phyloP scores from a whole-genome alignment of 208 protist genomes.

The Crithidia acanthocephali region DNA sequence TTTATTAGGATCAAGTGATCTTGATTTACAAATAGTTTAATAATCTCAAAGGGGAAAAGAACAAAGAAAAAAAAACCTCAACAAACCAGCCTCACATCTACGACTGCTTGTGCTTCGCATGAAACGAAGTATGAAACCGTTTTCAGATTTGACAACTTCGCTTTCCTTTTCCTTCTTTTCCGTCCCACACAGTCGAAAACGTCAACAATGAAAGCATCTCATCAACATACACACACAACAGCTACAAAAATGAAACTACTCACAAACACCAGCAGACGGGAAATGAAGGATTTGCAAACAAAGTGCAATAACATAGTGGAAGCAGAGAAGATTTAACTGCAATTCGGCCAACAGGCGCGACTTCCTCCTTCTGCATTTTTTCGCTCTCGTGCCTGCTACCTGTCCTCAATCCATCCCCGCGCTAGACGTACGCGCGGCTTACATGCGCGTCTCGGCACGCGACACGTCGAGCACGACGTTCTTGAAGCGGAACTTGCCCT shows the following conservation, averaged over 20 bases:
- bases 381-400: background rate
- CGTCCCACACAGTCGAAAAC: too few relatives aligned
- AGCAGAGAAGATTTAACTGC: background rate
- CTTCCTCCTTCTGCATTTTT: background rate
- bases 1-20: background rate
- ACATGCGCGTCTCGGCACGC: constrained; percentile 41
- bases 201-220: too few relatives aligned
- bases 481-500: constrained; percentile 67
- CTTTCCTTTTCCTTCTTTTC: too few relatives aligned
- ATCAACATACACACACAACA: too few relatives aligned
- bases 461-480: constrained; percentile 76
- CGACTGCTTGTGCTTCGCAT: too few relatives aligned
- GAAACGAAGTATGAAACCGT: too few relatives aligned
- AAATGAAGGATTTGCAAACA: too few relatives aligned
- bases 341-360: too few relatives aligned
- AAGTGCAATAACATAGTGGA: too few relatives aligned
- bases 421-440: background rate
- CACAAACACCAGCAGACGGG: too few relatives aligned
- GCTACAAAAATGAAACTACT: too few relatives aligned
- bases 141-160: too few relatives aligned
- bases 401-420: background rate
- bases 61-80: background rate
- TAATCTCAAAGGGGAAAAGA: background rate
- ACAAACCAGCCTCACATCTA: background rate
- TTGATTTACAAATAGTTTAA: background rate